Percentiles rank a stretch among this genome's conserved stretches.
These are phyloP conservation scores for Globisporangium spinosum DNA, from an alignment of 352 stramenopile species.

Conservation along the genomic window DNA sequence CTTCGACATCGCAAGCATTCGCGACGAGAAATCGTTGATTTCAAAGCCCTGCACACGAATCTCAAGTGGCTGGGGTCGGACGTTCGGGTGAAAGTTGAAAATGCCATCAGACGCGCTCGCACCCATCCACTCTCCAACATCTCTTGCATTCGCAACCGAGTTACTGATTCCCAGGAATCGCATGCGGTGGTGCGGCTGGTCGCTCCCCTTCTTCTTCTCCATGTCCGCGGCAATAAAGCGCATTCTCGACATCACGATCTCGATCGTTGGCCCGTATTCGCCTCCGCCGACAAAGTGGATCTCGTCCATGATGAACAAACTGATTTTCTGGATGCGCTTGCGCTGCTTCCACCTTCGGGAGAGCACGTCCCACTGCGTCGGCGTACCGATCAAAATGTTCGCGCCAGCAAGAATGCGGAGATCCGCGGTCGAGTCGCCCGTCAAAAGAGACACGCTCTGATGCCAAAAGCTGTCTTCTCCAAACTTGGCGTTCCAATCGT, in stretches of 20 bases:
- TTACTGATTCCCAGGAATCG: conserved; percentile 95
- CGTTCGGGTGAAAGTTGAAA: conserved; percentile 95
- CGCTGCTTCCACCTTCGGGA: conserved; percentile 96
- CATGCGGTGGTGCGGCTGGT: conserved; percentile 35
- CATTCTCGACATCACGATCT: conserved; percentile 98
- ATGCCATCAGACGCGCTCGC: conserved; percentile 76
- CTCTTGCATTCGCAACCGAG: conserved; percentile 95
- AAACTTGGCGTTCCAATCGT: conserved; percentile 87
- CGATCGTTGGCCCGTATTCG: conserved; percentile 90
- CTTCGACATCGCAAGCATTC: conserved; percentile 98
- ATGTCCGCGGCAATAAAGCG: conserved; percentile 93
- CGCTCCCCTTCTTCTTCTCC: conserved; percentile 49
- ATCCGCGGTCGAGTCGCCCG: conserved; percentile 92
- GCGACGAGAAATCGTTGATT: conserved; percentile 94
- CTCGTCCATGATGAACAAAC: conserved; percentile 96
- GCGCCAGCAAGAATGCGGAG: conserved; percentile 88
- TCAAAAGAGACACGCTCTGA: conserved; percentile 90
- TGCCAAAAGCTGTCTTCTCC: conserved; percentile 72
- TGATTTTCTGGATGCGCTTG: conserved; percentile 93
- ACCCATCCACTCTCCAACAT: conserved; percentile 98
- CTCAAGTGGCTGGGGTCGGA: conserved; percentile 95
- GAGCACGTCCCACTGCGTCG: conserved; percentile 95
- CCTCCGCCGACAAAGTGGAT: conserved; percentile 95
- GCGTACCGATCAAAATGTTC: conserved; percentile 93
- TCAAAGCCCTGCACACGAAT: conserved; percentile 98